Conservation (phyloP, 1,284 basidiomycete genomes). For the Phylloboletellus chloephorus region DNA sequence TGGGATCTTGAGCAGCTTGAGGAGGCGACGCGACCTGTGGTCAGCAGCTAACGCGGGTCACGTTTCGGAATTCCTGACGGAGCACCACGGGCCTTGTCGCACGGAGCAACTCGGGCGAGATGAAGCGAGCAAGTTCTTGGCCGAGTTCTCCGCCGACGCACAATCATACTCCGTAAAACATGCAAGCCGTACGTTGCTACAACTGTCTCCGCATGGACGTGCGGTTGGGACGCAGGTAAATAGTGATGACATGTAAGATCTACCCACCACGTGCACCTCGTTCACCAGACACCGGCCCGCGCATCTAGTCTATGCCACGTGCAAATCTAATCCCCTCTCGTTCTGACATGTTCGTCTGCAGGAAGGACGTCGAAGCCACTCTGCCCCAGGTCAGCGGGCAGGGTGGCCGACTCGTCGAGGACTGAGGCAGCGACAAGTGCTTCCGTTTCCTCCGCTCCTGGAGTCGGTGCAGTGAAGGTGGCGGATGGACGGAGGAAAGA, state of each 20-base stretch:
- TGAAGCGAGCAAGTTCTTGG: slow-evolving; percentile 11
- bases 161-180: slow-evolving; percentile 4
- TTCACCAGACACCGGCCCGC: too few relatives aligned
- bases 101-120: too few relatives aligned
- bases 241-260: too few relatives aligned
- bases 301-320: background rate
- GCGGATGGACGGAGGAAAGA: slow-evolving; percentile 45
- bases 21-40: slow-evolving; percentile 45
- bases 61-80: too few relatives aligned
- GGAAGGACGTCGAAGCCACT: slow-evolving; percentile 70
- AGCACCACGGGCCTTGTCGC: too few relatives aligned
- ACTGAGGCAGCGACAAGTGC: slow-evolving; percentile 40
- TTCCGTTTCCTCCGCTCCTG: slow-evolving; percentile 47
- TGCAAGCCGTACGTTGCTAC: background rate
- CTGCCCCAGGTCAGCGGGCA: slow-evolving; percentile 69
- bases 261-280: too few relatives aligned
- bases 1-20: slow-evolving; percentile 70
- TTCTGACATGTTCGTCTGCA: slow-evolving; percentile 39
- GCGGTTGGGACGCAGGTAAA: too few relatives aligned
- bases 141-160: slow-evolving; percentile 17
- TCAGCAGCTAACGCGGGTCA: too few relatives aligned
- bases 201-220: too few relatives aligned
- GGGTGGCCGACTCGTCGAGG: slow-evolving; percentile 67
- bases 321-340: slow-evolving; percentile 8
- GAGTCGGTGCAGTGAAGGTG: slow-evolving; percentile 27